Conservation (phyloP, 192 early-diverging fungal species). For the Chytriomyces confervae region DNA sequence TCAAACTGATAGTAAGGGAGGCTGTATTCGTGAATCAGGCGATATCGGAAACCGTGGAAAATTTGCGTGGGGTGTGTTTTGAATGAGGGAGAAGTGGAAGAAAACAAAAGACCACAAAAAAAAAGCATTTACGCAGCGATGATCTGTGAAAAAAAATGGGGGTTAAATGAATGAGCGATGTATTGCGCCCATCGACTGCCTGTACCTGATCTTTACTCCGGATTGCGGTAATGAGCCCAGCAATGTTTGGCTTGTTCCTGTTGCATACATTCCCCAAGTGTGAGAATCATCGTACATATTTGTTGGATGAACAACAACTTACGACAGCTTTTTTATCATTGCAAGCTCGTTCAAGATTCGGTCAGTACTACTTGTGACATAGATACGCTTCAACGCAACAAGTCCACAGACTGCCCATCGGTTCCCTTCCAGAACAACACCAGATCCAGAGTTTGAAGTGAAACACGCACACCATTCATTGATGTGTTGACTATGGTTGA, state of each 20-base stretch:
- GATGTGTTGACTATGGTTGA: slow-evolving; percentile 72
- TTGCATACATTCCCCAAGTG: slow-evolving; percentile 7
- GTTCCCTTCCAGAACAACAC: slow-evolving; percentile 19
- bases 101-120: background rate
- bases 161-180: slow-evolving; percentile 34
- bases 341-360: slow-evolving; percentile 84
- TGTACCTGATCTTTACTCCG: slow-evolving; percentile 80
- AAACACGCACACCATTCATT: slow-evolving; percentile 63
- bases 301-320: background rate
- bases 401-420: slow-evolving; percentile 46
- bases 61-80: background rate
- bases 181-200: too few species aligned
- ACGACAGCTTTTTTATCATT: slow-evolving; percentile 69
- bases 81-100: too few species aligned
- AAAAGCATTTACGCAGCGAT: slow-evolving; percentile 15
- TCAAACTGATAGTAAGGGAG: slow-evolving; percentile 85
- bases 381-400: slow-evolving; percentile 88
- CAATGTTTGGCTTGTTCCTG: slow-evolving; percentile 74
- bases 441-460: background rate
- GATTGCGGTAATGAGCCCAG: slow-evolving; percentile 78
- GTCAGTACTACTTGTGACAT: slow-evolving; percentile 76
- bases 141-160: slow-evolving; percentile 38
- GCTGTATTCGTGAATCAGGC: slow-evolving; percentile 16
- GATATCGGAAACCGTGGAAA: background rate
- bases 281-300: background rate